Percentiles rank a stretch among this genome's conserved stretches.
These are phyloP conservation scores for Sarocladium oryzae DNA, from an alignment of 2,329 filamentous ascomycete species.

Conservation along the genomic window DNA sequence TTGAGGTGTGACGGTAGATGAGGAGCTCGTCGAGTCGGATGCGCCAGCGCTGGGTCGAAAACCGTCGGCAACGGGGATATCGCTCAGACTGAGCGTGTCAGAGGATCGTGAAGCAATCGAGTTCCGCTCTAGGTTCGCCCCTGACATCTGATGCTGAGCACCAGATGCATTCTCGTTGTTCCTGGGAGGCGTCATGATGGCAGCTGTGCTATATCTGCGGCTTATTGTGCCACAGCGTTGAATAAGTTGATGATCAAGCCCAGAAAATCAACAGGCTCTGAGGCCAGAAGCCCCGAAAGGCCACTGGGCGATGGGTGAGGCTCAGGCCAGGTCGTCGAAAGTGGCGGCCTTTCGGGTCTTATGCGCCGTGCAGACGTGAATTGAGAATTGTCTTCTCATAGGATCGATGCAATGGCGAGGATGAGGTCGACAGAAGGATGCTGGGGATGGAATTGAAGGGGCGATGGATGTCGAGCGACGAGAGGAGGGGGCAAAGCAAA, in stretches of 20 bases:
- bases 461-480: constrained; percentile 1
- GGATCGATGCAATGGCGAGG: neutral
- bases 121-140: constrained; percentile 23
- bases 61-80: constrained; percentile 46
- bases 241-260: neutral
- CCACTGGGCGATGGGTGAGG: constrained; percentile 1
- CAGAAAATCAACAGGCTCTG: neutral
- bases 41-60: constrained; percentile 32
- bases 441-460: constrained; percentile 4
- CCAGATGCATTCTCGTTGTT: neutral
- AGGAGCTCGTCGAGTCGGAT: constrained; percentile 4
- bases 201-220: neutral
- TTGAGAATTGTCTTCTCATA: neutral
- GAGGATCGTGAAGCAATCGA: constrained; percentile 5
- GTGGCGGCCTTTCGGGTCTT: neutral
- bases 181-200: constrained; percentile 1
- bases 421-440: neutral
- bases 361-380: neutral
- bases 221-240: neutral
- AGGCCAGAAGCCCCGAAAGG: constrained; percentile 7
- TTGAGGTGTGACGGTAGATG: constrained; percentile 17
- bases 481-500: constrained; percentile 4
- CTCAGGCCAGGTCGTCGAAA: neutral
- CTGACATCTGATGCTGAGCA: constrained; percentile 27
- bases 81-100: constrained; percentile 42